These are phyloP conservation scores for Hibiscus tridactylites DNA, from an alignment of 345 rosid genomes.

Conservation along the genomic window DNA sequence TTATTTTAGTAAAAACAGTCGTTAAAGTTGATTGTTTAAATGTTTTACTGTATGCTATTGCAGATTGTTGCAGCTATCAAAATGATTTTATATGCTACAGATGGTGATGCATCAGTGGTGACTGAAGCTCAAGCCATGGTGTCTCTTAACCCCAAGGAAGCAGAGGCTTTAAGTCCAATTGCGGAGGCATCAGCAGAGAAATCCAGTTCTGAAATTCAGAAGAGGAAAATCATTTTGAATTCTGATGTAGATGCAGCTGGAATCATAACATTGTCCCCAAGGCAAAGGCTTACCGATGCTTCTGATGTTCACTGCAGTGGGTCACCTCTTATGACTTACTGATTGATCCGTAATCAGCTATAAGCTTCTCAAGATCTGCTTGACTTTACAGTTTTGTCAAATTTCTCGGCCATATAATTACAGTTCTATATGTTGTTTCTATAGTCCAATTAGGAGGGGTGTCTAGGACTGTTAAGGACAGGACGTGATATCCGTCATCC, in stretches of 20 bases:
- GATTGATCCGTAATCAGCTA: conserved; percentile 13
- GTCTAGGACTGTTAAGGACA: neutral
- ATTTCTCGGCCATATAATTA: conserved; percentile 4
- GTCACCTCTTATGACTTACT: conserved; percentile 84
- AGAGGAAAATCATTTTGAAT: conserved; percentile 71
- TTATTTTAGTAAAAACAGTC: neutral
- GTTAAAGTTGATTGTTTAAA: neutral
- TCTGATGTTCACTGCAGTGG: conserved; percentile 85
- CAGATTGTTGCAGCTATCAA: conserved; percentile 82
- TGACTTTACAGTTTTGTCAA: conserved; percentile 8
- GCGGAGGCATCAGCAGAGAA: conserved; percentile 66
- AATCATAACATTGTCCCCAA: conserved; percentile 58
- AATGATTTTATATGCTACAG: conserved; percentile 71
- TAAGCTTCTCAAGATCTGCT: neutral
- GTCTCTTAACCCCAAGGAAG: conserved; percentile 32
- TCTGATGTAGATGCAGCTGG: conserved; percentile 69
- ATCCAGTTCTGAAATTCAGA: conserved; percentile 48
- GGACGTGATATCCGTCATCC: neutral
- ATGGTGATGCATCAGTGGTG: conserved; percentile 53
- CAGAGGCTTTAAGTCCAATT: conserved; percentile 54
- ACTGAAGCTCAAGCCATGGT: conserved; percentile 71
- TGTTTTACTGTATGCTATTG: neutral
- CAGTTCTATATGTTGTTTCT: conserved; percentile 13
- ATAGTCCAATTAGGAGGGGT: conserved; percentile 5
- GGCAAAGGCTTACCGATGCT: conserved; percentile 80